Conservation (phyloP, 345 rosid genomes). For the Leavenworthia alabamica region DNA sequence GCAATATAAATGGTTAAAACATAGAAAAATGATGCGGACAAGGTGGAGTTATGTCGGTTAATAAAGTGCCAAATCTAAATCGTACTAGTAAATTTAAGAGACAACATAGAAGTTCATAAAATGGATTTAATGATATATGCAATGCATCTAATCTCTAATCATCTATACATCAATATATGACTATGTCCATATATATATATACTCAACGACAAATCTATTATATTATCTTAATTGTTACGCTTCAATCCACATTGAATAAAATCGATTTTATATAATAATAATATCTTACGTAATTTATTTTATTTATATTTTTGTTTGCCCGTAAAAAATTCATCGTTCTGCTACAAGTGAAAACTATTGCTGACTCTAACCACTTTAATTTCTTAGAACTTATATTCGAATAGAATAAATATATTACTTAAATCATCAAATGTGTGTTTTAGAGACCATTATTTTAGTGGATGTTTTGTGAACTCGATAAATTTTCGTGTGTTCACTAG, state of each 20-base stretch:
- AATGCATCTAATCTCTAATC: conserved; percentile 12
- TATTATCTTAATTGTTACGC: not conserved
- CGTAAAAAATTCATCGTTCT: not conserved
- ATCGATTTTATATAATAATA: not conserved
- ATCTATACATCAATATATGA: not conserved
- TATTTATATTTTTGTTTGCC: not conserved
- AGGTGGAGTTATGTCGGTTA: conserved; percentile 20
- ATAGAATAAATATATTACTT: not conserved
- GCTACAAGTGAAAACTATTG: not conserved
- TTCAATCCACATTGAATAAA: not conserved
- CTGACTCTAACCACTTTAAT: not conserved
- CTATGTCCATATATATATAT: not conserved
- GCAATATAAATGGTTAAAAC: not conserved
- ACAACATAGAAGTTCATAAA: conserved; percentile 12
- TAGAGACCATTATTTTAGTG: too few relatives aligned
- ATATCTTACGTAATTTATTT: not conserved
- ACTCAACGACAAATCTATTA: not conserved
- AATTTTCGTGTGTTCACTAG: too few relatives aligned
- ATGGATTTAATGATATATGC: not conserved
- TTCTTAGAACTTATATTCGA: not conserved
- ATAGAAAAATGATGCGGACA: conserved; percentile 11
- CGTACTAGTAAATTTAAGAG: conserved; percentile 22
- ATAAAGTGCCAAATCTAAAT: not conserved
- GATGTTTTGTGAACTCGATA: too few relatives aligned
- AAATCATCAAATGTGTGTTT: not conserved